These are phyloP conservation scores for Vaccinium myrtillus DNA, from an alignment of 148 eudicot species.

Conservation along the genomic window DNA sequence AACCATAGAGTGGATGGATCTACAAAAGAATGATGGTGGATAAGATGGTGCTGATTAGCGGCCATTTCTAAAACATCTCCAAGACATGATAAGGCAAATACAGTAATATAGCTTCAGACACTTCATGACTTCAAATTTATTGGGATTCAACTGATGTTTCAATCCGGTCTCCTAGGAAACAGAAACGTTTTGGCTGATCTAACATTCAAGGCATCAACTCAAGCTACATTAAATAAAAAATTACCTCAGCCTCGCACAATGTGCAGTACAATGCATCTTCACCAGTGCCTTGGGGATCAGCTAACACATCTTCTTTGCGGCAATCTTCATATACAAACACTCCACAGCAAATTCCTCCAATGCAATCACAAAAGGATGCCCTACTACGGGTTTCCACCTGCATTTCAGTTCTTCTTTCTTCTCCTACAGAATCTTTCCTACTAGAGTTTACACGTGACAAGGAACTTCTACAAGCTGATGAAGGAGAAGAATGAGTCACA, in stretches of 20 bases:
- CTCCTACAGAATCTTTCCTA: slow-evolving; percentile 56
- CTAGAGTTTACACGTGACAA: slow-evolving; percentile 65
- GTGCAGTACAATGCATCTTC: slow-evolving; percentile 96
- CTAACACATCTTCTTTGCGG: slow-evolving; percentile 49
- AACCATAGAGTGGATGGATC: neutral
- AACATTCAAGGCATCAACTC: neutral
- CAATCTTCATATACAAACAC: slow-evolving; percentile 85
- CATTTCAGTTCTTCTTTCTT: slow-evolving; percentile 32
- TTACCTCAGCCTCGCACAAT: slow-evolving; percentile 88
- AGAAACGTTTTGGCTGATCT: neutral
- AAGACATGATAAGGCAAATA: neutral
- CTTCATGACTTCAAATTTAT: neutral
- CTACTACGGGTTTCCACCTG: slow-evolving; percentile 28
- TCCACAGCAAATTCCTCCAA: slow-evolving; percentile 64
- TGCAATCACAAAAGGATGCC: slow-evolving; percentile 37
- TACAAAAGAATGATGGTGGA: neutral
- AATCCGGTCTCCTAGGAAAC: neutral
- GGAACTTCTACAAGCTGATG: slow-evolving; percentile 72
- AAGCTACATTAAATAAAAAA: neutral
- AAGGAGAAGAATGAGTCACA: slow-evolving; percentile 61
- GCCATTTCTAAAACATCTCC: neutral
- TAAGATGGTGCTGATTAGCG: neutral
- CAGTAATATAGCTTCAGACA: neutral
- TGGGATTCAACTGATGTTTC: neutral
- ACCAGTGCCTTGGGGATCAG: slow-evolving; percentile 54